phyloP scores from a whole-genome alignment of 2,329 filamentous ascomycete species.

The Calonectria hongkongensis region DNA sequence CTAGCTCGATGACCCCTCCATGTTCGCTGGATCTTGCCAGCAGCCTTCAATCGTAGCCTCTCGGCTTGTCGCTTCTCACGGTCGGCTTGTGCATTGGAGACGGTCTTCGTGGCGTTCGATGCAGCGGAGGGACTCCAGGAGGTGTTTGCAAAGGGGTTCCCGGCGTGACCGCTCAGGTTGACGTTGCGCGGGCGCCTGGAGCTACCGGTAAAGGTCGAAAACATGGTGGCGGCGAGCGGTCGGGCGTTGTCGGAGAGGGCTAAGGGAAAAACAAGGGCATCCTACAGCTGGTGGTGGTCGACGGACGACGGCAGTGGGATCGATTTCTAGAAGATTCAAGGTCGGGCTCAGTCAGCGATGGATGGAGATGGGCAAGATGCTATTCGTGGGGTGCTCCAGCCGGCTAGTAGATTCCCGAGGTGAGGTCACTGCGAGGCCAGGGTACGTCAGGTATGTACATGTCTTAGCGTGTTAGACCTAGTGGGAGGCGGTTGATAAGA shows the following conservation, averaged over 20 bases:
- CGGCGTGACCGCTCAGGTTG: constrained; percentile 90
- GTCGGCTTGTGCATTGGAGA: constrained; percentile 91
- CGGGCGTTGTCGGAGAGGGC: constrained; percentile 34
- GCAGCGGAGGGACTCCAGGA: constrained; percentile 74
- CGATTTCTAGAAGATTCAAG: constrained; percentile 56
- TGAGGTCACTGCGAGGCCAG: constrained; percentile 45
- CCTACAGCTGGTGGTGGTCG: constrained; percentile 29
- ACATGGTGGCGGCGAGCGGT: constrained; percentile 75
- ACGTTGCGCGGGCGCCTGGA: constrained; percentile 92
- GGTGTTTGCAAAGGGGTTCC: constrained; percentile 85
- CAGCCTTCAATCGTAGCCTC: constrained; percentile 84
- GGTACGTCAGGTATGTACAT: constrained; percentile 28
- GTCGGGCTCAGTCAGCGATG: constrained; percentile 52
- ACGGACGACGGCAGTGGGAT: constrained; percentile 31
- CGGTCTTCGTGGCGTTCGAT: constrained; percentile 82
- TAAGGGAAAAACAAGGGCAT: constrained; percentile 44
- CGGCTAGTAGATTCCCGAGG: constrained; percentile 50
- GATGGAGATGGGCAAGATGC: constrained; percentile 39
- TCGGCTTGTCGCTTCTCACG: constrained; percentile 87
- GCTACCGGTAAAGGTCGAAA: constrained; percentile 92
- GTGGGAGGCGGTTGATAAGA: constrained; percentile 36
- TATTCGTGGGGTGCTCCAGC: constrained; percentile 47
- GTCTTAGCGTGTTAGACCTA: constrained; percentile 13
- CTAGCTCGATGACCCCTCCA: constrained; percentile 88
- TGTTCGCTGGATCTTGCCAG: constrained; percentile 82